Conservation (phyloP, 1,139 yeast genomes). For the Hyphopichia khmerensis region DNA sequence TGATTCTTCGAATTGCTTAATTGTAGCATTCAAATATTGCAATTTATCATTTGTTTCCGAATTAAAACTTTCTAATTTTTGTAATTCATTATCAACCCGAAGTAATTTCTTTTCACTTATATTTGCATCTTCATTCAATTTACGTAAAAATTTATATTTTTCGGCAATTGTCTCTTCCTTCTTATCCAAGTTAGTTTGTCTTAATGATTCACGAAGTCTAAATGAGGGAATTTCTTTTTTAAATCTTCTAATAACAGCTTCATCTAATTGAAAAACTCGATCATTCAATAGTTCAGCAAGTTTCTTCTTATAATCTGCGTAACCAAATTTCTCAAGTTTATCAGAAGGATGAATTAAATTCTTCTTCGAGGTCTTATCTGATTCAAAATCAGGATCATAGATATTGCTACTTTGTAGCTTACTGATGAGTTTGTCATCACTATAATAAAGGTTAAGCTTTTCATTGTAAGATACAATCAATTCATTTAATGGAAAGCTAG, state of each 20-base stretch:
- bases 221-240: slow-evolving; percentile 25
- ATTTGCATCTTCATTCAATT: slow-evolving; percentile 48
- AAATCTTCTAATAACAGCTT: slow-evolving; percentile 21
- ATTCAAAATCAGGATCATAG: slow-evolving; percentile 6
- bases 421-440: slow-evolving; percentile 26
- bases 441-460: slow-evolving; percentile 17
- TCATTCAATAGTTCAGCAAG: slow-evolving; percentile 41
- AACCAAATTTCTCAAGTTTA: slow-evolving; percentile 23
- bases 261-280: slow-evolving; percentile 33
- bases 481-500: slow-evolving; percentile 12
- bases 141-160: slow-evolving; percentile 45
- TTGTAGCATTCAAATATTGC: slow-evolving; percentile 1
- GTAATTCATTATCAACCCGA: slow-evolving; percentile 36
- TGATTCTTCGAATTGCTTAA: slow-evolving; percentile 2
- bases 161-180: slow-evolving; percentile 50
- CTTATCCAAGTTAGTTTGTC: slow-evolving; percentile 51
- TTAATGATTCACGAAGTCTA: slow-evolving; percentile 44
- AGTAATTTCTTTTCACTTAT: slow-evolving; percentile 47
- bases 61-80: slow-evolving; percentile 17
- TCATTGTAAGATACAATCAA: slow-evolving; percentile 18
- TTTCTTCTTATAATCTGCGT: slow-evolving; percentile 35
- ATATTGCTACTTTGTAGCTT: slow-evolving; percentile 18
- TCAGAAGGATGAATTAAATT: slow-evolving; percentile 1
- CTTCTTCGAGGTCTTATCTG: background rate
- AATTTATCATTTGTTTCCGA: slow-evolving; percentile 13